phyloP scores from a whole-genome alignment of 306 rosid genomes.

The Carpinus fangiana region DNA sequence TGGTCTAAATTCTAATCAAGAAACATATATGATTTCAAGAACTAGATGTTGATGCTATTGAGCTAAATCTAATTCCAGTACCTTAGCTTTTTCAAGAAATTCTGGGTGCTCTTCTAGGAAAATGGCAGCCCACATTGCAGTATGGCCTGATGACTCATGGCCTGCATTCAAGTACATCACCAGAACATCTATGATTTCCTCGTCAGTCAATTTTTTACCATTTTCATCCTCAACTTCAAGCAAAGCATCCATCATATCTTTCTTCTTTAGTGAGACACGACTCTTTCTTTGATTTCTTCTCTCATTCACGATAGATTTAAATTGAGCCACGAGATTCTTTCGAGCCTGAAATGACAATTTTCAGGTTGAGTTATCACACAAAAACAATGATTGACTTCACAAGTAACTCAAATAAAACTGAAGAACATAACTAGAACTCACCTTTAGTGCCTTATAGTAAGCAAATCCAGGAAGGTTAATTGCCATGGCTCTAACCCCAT shows the following conservation, averaged over 20 bases:
- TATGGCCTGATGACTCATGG: constrained; percentile 95
- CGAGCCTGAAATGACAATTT: constrained; percentile 56
- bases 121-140: constrained; percentile 74
- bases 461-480: constrained; percentile 91
- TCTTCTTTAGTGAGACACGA: constrained; percentile 17
- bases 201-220: constrained; percentile 65
- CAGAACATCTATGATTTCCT: constrained; percentile 71
- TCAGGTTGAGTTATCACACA: not conserved
- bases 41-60: not conserved
- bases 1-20: not conserved
- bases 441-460: constrained; percentile 78
- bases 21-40: not conserved
- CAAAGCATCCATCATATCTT: constrained; percentile 89
- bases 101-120: constrained; percentile 64
- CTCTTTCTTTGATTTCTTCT: constrained; percentile 44
- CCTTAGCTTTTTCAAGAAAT: constrained; percentile 70
- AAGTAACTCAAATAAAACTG: not conserved
- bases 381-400: not conserved
- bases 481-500: constrained; percentile 86
- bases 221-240: constrained; percentile 74
- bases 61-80: constrained; percentile 12
- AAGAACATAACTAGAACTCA: constrained; percentile 5
- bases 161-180: constrained; percentile 95
- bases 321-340: constrained; percentile 55
- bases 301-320: constrained; percentile 65